Evolutionary conservation across 345 rosid species (phyloP).

Genomic region (Turritis glabra): DNA sequence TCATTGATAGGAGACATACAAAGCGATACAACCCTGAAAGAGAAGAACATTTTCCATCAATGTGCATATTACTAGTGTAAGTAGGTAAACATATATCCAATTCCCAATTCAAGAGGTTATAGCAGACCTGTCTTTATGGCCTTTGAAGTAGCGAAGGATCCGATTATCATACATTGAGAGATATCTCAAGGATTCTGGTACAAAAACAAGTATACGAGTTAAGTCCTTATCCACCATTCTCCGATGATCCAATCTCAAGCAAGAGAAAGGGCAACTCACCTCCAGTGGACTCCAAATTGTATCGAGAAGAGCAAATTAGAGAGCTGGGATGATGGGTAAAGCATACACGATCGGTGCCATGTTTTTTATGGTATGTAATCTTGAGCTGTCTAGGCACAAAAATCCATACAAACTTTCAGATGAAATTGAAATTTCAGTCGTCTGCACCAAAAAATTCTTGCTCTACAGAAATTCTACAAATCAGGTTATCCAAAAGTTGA

Average conservation of each 20-base stretch:
- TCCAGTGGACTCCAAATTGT: slow-evolving; percentile 75
- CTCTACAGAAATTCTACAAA: background rate
- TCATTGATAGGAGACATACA: slow-evolving; percentile 97
- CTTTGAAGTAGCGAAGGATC: slow-evolving; percentile 96
- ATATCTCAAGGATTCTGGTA: slow-evolving; percentile 81
- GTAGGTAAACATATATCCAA: background rate
- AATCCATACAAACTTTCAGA: slow-evolving; percentile 15
- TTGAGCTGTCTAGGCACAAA: slow-evolving; percentile 66
- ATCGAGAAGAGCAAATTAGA: slow-evolving; percentile 81
- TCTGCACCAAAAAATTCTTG: background rate
- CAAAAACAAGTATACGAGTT: slow-evolving; percentile 18
- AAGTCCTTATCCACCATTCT: background rate
- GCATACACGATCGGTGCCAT: slow-evolving; percentile 89
- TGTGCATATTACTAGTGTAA: background rate
- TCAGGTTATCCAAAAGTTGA: background rate
- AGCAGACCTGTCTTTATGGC: slow-evolving; percentile 84
- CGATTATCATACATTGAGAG: slow-evolving; percentile 96
- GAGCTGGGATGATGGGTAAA: slow-evolving; percentile 98
- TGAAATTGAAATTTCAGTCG: background rate
- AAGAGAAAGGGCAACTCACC: slow-evolving; percentile 48
- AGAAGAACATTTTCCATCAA: background rate
- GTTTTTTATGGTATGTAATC: slow-evolving; percentile 94
- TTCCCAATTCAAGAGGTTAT: background rate
- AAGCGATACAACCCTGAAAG: slow-evolving; percentile 84
- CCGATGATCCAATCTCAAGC: slow-evolving; percentile 4